Conservation (phyloP, 2,329 filamentous ascomycete genomes). For the Bipolaris gigantea region DNA sequence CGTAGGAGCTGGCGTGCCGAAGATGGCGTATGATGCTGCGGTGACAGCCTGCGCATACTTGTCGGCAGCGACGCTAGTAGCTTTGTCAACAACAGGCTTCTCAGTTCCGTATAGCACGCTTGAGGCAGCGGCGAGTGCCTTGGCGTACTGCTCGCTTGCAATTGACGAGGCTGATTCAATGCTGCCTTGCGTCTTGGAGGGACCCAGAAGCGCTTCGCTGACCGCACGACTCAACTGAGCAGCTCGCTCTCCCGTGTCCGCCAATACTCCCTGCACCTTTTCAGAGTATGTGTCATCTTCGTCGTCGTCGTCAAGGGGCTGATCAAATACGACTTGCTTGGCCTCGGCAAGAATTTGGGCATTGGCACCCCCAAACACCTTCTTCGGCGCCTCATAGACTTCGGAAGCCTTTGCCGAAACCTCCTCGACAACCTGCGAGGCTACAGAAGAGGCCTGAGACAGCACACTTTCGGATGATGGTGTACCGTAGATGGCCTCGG, state of each 20-base stretch:
- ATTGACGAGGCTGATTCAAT: conserved; percentile 57
- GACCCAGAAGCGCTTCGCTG: conserved; percentile 57
- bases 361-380: conserved; percentile 59
- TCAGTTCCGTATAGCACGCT: conserved; percentile 57
- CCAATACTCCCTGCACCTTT: conserved; percentile 55
- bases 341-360: conserved; percentile 54
- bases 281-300: conserved; percentile 53
- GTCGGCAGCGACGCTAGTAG: conserved; percentile 56
- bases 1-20: conserved; percentile 54
- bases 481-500: conserved; percentile 29
- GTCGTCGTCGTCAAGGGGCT: conserved; percentile 53
- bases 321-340: conserved; percentile 52
- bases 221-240: conserved; percentile 58
- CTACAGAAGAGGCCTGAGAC: conserved; percentile 30
- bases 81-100: conserved; percentile 47
- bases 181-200: conserved; percentile 50
- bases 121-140: conserved; percentile 60
- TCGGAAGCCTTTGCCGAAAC: conserved; percentile 24
- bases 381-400: conserved; percentile 45
- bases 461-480: conserved; percentile 23
- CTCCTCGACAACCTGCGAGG: conserved; percentile 25
- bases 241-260: conserved; percentile 56
- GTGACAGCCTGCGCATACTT: conserved; percentile 61
- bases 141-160: conserved; percentile 60
- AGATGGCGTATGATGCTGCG: conserved; percentile 61